Evolutionary conservation across 441 rosid species (phyloP).

Genomic region (Pelargonium fulgidum): DNA sequence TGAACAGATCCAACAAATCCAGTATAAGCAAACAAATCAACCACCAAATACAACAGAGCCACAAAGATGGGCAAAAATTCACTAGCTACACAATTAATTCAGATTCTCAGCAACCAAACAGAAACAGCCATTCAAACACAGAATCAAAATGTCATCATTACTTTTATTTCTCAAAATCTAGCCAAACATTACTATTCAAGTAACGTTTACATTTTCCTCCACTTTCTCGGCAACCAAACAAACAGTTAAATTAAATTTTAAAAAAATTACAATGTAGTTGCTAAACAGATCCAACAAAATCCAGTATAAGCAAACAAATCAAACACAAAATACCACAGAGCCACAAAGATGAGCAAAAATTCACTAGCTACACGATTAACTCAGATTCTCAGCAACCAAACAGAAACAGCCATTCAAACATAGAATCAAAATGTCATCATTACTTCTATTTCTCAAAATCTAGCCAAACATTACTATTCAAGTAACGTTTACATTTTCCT

Average conservation of each 20-base stretch:
- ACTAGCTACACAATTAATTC: background rate
- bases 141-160: background rate
- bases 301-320: background rate
- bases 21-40: background rate
- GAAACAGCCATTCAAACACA: background rate
- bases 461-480: background rate
- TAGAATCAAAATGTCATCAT: background rate
- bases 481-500: background rate
- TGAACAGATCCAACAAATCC: constrained; percentile 23
- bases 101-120: background rate
- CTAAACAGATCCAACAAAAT: constrained; percentile 23
- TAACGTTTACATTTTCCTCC: background rate
- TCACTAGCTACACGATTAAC: background rate
- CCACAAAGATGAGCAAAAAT: background rate
- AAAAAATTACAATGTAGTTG: background rate
- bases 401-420: background rate
- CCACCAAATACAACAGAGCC: background rate
- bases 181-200: background rate
- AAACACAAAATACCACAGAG: background rate
- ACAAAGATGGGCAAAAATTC: background rate
- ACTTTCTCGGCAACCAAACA: constrained; percentile 9
- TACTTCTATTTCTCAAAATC: background rate
- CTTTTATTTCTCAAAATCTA: background rate
- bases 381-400: background rate
- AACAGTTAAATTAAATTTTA: background rate